Conservation (phyloP, 2,329 filamentous ascomycete genomes). For the Ceratocystis destructans region DNA sequence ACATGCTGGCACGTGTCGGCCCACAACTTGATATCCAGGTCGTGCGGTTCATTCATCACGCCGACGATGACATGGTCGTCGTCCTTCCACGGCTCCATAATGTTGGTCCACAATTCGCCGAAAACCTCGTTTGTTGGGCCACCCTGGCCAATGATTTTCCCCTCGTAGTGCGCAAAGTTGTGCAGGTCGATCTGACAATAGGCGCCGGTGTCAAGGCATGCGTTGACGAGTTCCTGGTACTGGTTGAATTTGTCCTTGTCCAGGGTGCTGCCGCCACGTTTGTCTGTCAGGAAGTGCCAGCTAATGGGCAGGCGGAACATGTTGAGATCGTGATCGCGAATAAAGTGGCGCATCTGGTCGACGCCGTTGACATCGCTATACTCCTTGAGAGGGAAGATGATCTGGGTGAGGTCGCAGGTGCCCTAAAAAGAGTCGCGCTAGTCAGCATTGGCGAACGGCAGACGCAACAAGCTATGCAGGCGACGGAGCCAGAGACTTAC, state of each 20-base stretch:
- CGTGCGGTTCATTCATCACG: slow-evolving; percentile 58
- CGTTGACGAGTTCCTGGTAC: slow-evolving; percentile 43
- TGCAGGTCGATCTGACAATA: slow-evolving; percentile 47
- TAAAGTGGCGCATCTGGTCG: slow-evolving; percentile 45
- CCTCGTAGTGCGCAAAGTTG: slow-evolving; percentile 49
- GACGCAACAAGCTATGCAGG: background rate
- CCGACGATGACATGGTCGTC: slow-evolving; percentile 46
- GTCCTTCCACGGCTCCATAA: slow-evolving; percentile 44
- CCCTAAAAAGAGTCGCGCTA: slow-evolving; percentile 22
- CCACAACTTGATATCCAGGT: slow-evolving; percentile 44
- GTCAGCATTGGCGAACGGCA: background rate
- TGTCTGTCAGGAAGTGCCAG: slow-evolving; percentile 48
- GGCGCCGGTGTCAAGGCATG: slow-evolving; percentile 42
- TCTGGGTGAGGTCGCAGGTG: slow-evolving; percentile 25
- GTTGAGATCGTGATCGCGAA: slow-evolving; percentile 38
- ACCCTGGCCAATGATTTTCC: slow-evolving; percentile 49
- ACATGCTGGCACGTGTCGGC: slow-evolving; percentile 45
- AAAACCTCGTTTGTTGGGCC: slow-evolving; percentile 47
- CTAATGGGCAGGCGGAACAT: slow-evolving; percentile 38
- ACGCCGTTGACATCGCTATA: slow-evolving; percentile 27
- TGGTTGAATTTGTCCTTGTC: slow-evolving; percentile 34
- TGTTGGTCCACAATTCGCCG: slow-evolving; percentile 41
- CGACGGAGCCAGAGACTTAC: slow-evolving; percentile 22
- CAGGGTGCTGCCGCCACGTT: slow-evolving; percentile 36
- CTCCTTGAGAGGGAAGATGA: slow-evolving; percentile 25